Evolutionary conservation across 495 filamentous ascomycete genomes (phyloP).

Genomic region (Parathielavia hyrcaniae): DNA sequence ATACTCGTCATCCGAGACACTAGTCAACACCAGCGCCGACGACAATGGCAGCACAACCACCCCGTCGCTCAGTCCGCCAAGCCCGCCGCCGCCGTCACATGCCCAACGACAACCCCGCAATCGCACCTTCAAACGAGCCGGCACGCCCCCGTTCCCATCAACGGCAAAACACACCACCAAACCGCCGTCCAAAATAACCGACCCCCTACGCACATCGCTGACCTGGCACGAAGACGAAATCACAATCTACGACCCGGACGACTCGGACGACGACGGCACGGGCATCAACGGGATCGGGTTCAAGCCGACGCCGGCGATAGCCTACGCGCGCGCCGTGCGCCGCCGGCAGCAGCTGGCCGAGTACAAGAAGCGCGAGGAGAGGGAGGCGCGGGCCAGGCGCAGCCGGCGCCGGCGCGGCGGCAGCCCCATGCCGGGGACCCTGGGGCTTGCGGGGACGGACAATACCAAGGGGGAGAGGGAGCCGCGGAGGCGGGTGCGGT

Average conservation of each 20-base stretch:
- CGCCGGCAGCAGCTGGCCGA: slow-evolving; percentile 76
- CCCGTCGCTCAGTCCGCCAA: slow-evolving; percentile 12
- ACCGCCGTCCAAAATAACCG: slow-evolving; percentile 33
- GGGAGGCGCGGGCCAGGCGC: slow-evolving; percentile 72
- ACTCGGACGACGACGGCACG: slow-evolving; percentile 70
- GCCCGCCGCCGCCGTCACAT: slow-evolving; percentile 14
- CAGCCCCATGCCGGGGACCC: slow-evolving; percentile 13
- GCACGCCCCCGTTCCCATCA: slow-evolving; percentile 37
- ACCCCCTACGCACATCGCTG: slow-evolving; percentile 50
- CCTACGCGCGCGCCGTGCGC: slow-evolving; percentile 66
- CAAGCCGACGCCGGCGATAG: slow-evolving; percentile 76
- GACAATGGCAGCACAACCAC: background rate
- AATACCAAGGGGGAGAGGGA: slow-evolving; percentile 23
- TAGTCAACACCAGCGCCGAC: slow-evolving; percentile 13
- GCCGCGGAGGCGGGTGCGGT: slow-evolving; percentile 27
- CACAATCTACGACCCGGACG: slow-evolving; percentile 68
- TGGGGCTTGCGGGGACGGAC: background rate
- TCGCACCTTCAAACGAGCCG: slow-evolving; percentile 31
- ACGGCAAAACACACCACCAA: background rate
- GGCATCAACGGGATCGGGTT: slow-evolving; percentile 90
- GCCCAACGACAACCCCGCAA: slow-evolving; percentile 30
- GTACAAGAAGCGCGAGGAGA: slow-evolving; percentile 73
- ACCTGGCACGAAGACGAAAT: slow-evolving; percentile 84
- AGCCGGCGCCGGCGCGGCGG: slow-evolving; percentile 57
- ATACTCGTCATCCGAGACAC: slow-evolving; percentile 25